Conservation (phyloP, 2,329 filamentous ascomycete genomes). For the Kalmusia sp. region DNA sequence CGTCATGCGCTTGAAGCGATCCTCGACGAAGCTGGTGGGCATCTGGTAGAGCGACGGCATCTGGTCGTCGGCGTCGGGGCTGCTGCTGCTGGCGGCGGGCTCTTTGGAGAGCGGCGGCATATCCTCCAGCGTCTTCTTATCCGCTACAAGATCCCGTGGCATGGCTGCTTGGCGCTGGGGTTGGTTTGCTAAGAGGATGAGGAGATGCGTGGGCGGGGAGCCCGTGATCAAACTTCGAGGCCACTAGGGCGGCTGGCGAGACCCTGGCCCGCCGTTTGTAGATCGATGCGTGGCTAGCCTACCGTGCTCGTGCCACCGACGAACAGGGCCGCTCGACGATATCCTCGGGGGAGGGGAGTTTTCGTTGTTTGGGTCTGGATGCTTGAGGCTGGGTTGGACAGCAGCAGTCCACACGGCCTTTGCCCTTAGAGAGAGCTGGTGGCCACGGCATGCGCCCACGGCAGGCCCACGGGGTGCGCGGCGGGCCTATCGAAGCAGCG, state of each 20-base stretch:
- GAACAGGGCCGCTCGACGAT: no score
- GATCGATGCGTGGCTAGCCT: not conserved
- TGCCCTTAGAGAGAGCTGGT: no score
- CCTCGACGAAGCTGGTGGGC: slow-evolving; percentile 29
- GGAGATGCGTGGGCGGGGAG: slow-evolving; percentile 1
- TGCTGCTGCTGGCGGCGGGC: slow-evolving; percentile 21
- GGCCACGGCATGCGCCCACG: no score
- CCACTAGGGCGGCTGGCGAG: not conserved
- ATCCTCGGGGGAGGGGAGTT: no score
- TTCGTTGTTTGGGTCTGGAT: no score
- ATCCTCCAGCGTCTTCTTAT: slow-evolving; percentile 40
- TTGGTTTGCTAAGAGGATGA: not conserved
- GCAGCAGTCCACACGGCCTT: no score
- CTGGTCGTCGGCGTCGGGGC: slow-evolving; percentile 24
- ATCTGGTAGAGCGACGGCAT: slow-evolving; percentile 29
- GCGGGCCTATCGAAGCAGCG: no score
- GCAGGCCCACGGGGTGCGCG: no score
- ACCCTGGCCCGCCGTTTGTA: slow-evolving; percentile 8
- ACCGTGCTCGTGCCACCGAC: not conserved
- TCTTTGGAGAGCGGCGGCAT: slow-evolving; percentile 49
- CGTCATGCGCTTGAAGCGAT: slow-evolving; percentile 52
- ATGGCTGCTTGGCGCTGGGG: slow-evolving; percentile 34
- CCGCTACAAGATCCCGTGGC: slow-evolving; percentile 52
- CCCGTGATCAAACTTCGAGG: slow-evolving; percentile 1
- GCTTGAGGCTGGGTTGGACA: no score